A percentile compares a stretch with the other conserved stretches of the same genome.
Conservation (phyloP, 2,329 filamentous ascomycete genomes). For the Didymella exigua region DNA sequence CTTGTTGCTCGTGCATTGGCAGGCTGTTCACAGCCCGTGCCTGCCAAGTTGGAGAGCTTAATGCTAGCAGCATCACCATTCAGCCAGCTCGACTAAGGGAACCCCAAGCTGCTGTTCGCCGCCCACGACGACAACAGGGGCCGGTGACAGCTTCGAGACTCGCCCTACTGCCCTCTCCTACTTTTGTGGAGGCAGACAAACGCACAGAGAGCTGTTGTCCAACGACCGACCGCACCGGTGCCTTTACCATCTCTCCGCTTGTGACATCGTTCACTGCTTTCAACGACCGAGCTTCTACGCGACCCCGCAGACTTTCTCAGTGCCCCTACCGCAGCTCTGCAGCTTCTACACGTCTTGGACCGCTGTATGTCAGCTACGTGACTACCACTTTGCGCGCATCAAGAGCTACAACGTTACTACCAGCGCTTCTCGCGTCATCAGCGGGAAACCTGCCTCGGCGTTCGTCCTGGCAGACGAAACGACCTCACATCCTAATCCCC, state of each 20-base stretch:
- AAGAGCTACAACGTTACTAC: constrained; percentile 30
- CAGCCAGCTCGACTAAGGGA: constrained; percentile 18
- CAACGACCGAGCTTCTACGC: constrained; percentile 18
- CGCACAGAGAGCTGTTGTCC: not conserved
- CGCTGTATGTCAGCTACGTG: constrained; percentile 27
- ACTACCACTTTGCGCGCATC: constrained; percentile 17
- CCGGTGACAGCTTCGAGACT: constrained; percentile 1
- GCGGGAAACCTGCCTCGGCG: constrained; percentile 41
- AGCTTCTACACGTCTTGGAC: constrained; percentile 11
- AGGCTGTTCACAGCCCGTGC: constrained; percentile 21
- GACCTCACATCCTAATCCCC: constrained; percentile 61
- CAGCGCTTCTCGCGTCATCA: constrained; percentile 35
- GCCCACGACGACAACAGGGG: constrained; percentile 5
- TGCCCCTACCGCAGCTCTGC: not conserved
- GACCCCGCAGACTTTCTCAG: constrained; percentile 3
- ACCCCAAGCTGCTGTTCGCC: constrained; percentile 14
- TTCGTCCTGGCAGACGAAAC: constrained; percentile 76
- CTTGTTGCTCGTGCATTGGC: constrained; percentile 4
- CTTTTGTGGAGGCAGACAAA: not conserved
- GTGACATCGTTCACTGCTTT: constrained; percentile 33
- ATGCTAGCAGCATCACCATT: constrained; percentile 30
- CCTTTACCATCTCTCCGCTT: constrained; percentile 22
- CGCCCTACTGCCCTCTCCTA: not conserved
- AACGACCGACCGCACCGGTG: constrained; percentile 7
- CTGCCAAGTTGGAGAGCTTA: constrained; percentile 31